phyloP scores from a whole-genome alignment of 1,284 basidiomycete species.

The Puccinia horiana region DNA sequence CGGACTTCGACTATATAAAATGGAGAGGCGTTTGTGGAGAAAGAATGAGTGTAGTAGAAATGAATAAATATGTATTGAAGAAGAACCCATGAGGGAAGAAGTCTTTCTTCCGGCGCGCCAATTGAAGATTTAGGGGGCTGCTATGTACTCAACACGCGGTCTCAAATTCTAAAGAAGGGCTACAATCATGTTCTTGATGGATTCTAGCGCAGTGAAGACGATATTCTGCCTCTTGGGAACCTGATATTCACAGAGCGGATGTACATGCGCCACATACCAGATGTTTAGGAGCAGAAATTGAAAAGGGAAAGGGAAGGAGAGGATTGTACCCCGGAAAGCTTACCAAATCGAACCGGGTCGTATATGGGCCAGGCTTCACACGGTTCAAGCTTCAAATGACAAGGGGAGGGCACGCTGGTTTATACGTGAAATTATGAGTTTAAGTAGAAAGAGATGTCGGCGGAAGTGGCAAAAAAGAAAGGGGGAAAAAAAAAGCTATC shows the following conservation, averaged over 20 bases:
- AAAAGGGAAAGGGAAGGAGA: background rate
- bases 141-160: slow-evolving; percentile 15
- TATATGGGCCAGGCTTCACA: background rate
- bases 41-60: background rate
- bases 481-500: background rate
- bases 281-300: background rate
- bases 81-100: background rate
- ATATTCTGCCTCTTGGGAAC: slow-evolving; percentile 32
- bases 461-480: background rate
- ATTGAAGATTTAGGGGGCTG: slow-evolving; percentile 11
- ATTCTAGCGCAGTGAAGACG: background rate
- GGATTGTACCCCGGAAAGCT: background rate
- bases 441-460: background rate
- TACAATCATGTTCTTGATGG: slow-evolving; percentile 17
- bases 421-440: slow-evolving; percentile 4
- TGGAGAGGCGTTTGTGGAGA: slow-evolving; percentile 24
- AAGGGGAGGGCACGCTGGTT: slow-evolving; percentile 12
- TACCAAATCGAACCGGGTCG: slow-evolving; percentile 16
- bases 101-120: background rate
- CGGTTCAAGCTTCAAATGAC: background rate
- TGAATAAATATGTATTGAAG: background rate
- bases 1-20: slow-evolving; percentile 9
- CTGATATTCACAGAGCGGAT: background rate
- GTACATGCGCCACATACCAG: background rate
- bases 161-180: slow-evolving; percentile 19